Evolutionary conservation across 257 asterid species (phyloP).

Genomic region (Solanum boliviense): DNA sequence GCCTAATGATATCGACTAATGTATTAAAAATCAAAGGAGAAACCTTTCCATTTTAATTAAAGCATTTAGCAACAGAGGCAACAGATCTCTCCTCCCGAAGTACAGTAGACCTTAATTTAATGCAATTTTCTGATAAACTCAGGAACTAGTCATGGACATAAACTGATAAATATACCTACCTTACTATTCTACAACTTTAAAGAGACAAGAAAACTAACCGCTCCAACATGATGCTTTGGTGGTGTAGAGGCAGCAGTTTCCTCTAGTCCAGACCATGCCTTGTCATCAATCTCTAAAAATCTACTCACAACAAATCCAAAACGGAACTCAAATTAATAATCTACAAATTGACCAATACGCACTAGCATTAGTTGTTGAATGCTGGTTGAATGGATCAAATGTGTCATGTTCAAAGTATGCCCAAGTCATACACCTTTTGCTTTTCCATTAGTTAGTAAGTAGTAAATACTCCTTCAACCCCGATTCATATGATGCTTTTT

Average conservation of each 20-base stretch:
- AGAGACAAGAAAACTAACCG: conserved; percentile 35
- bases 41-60: not conserved
- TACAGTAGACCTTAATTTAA: not conserved
- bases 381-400: not conserved
- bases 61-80: not conserved
- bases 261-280: conserved; percentile 82
- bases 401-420: not conserved
- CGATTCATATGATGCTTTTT: not conserved
- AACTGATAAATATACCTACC: not conserved
- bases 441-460: not conserved
- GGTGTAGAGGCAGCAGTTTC: conserved; percentile 55
- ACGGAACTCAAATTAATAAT: not conserved
- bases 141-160: not conserved
- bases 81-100: not conserved
- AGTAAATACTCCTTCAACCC: not conserved
- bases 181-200: not conserved
- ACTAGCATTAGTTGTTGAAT: not conserved
- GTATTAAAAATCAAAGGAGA: not conserved
- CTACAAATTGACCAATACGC: not conserved
- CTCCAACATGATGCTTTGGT: conserved; percentile 69
- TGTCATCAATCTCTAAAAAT: conserved; percentile 54
- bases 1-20: not conserved
- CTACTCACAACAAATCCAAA: conserved; percentile 18
- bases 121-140: not conserved
- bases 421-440: not conserved